These are phyloP conservation scores for Phytophthora citricola DNA, from an alignment of 352 stramenopile genomes.

Conservation along the genomic window DNA sequence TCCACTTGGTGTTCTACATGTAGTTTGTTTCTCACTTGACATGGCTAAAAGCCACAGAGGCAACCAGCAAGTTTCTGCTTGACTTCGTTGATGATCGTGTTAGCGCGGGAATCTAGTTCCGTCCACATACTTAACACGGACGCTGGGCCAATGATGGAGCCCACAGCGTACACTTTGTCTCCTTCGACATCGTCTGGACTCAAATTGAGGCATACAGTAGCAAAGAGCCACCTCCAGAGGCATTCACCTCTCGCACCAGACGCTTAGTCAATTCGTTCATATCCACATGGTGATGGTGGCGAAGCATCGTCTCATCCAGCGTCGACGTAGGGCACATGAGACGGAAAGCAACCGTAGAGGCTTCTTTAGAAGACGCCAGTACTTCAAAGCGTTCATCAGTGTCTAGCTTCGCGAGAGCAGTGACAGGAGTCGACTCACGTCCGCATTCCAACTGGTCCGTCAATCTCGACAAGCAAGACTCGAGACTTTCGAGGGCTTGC, in stretches of 20 bases:
- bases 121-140: constrained; percentile 67
- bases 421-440: constrained; percentile 2
- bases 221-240: constrained; percentile 52
- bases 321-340: constrained; percentile 56
- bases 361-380: constrained; percentile 7
- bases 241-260: constrained; percentile 70
- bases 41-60: constrained; percentile 67
- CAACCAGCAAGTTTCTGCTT: constrained; percentile 64
- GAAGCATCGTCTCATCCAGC: constrained; percentile 68
- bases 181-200: constrained; percentile 9
- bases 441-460: constrained; percentile 13
- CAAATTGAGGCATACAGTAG: constrained; percentile 37
- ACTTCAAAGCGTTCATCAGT: constrained; percentile 52
- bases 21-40: too few relatives aligned
- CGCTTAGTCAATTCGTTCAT: constrained; percentile 71
- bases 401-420: constrained; percentile 42
- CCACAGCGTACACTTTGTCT: constrained; percentile 46
- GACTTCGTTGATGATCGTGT: constrained; percentile 57
- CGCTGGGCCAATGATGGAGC: constrained; percentile 45
- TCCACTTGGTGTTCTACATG: too few relatives aligned
- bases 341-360: constrained; percentile 45
- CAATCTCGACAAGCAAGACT: constrained; percentile 31
- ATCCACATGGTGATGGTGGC: constrained; percentile 77
- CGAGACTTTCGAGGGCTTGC: constrained; percentile 36
- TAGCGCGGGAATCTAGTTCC: constrained; percentile 49